Evolutionary conservation across 1,284 basidiomycete species (phyloP).

Genomic region (Melampsora abietis-canadensis): DNA sequence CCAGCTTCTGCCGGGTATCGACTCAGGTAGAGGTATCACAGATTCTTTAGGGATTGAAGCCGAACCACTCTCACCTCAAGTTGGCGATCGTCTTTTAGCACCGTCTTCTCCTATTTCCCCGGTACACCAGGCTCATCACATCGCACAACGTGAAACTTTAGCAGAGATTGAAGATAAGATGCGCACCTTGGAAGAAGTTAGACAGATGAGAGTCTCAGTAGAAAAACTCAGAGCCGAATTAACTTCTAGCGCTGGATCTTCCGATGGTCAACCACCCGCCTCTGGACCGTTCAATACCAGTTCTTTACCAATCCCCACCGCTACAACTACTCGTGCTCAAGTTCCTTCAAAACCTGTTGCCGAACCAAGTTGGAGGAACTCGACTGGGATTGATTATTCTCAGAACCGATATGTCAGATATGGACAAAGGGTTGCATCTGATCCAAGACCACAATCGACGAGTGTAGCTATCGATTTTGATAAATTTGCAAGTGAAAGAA

Average conservation of each 20-base stretch:
- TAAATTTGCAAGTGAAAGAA: slow-evolving; percentile 15
- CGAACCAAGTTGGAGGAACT: neutral
- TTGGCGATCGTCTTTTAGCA: neutral
- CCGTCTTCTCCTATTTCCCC: neutral
- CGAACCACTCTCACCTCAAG: neutral
- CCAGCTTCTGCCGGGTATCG: slow-evolving; percentile 1
- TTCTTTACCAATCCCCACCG: neutral
- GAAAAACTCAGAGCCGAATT: slow-evolving; percentile 4
- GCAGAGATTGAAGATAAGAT: slow-evolving; percentile 8
- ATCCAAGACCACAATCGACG: neutral
- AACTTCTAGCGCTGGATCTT: neutral
- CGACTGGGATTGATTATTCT: neutral
- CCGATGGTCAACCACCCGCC: neutral
- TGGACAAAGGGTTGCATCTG: neutral
- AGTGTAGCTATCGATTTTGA: slow-evolving; percentile 25
- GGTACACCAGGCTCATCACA: neutral
- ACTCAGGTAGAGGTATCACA: slow-evolving; percentile 11
- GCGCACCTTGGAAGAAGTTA: neutral
- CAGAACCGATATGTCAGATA: neutral
- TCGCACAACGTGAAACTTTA: neutral
- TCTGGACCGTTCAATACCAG: neutral
- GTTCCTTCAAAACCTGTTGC: neutral
- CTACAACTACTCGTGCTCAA: neutral
- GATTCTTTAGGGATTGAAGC: slow-evolving; percentile 13
- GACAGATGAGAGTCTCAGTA: neutral